Evolutionary conservation across 345 rosid genomes (phyloP).

Genomic region (Physaria fendleri): DNA sequence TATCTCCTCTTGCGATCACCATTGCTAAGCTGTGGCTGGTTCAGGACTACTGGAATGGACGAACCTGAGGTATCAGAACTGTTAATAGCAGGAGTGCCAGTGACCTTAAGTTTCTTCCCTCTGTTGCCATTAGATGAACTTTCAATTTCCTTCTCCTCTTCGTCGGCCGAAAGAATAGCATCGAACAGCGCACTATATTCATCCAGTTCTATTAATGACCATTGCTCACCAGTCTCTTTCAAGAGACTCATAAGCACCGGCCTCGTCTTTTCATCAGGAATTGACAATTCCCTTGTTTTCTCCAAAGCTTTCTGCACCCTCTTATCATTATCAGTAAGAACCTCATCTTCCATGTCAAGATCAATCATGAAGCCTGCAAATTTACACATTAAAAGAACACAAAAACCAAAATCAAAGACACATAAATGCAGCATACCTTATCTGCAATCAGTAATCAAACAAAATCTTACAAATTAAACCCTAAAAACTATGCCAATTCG

Average conservation of each 20-base stretch:
- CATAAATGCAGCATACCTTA: not conserved
- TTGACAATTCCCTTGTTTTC: conserved; percentile 40
- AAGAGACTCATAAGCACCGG: conserved; percentile 41
- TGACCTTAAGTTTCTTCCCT: conserved; percentile 13
- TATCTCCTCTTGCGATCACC: conserved; percentile 23
- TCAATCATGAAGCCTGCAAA: not conserved
- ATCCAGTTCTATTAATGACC: conserved; percentile 60
- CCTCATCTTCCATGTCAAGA: not conserved
- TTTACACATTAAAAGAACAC: not conserved
- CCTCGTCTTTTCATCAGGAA: conserved; percentile 40
- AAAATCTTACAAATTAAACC: not conserved
- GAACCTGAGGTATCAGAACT: conserved; percentile 23
- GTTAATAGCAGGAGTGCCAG: conserved; percentile 9
- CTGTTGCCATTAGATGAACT: conserved; percentile 21
- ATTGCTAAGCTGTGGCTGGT: conserved; percentile 4
- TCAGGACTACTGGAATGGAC: not conserved
- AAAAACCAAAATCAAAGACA: not conserved
- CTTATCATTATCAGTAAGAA: not conserved
- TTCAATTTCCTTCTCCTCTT: conserved; percentile 25
- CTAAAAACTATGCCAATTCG: not conserved
- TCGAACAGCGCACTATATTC: conserved; percentile 49
- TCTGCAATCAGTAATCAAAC: not conserved
- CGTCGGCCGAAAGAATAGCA: conserved; percentile 45
- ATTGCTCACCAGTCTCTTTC: conserved; percentile 35
- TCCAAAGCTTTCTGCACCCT: conserved; percentile 35